Percentiles rank a stretch among this genome's conserved stretches.
These are phyloP conservation scores for Penicillium steckii DNA, from an alignment of 495 filamentous ascomycete genomes.

Conservation along the genomic window DNA sequence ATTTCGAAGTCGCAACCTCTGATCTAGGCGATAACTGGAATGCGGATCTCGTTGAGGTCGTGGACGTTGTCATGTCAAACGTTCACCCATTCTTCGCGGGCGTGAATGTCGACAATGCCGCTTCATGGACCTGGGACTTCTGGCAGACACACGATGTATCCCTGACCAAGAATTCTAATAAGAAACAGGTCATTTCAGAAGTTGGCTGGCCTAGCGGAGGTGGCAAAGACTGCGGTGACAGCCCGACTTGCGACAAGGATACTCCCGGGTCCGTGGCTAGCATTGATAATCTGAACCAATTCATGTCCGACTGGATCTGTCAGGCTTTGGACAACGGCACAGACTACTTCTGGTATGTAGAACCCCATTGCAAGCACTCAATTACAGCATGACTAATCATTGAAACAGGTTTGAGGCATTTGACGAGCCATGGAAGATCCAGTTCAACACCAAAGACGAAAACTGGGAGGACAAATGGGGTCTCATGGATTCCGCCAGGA, in stretches of 20 bases:
- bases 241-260: slow-evolving; percentile 48
- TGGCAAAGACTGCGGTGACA: slow-evolving; percentile 72
- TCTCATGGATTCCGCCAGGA: slow-evolving; percentile 81
- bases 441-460: slow-evolving; percentile 64
- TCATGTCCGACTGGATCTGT: slow-evolving; percentile 87
- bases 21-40: slow-evolving; percentile 93
- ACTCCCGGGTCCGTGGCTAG: slow-evolving; percentile 70
- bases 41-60: slow-evolving; percentile 56
- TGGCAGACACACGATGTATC: slow-evolving; percentile 66
- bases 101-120: slow-evolving; percentile 62
- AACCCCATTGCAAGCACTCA: not conserved
- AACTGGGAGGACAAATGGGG: slow-evolving; percentile 98
- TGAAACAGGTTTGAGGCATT: slow-evolving; percentile 77
- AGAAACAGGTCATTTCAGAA: slow-evolving; percentile 76
- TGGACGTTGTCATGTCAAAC: slow-evolving; percentile 94
- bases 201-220: slow-evolving; percentile 90
- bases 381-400: not conserved
- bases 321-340: slow-evolving; percentile 74
- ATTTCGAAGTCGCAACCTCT: slow-evolving; percentile 79
- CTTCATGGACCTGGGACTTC: slow-evolving; percentile 82
- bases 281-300: slow-evolving; percentile 77
- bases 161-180: slow-evolving; percentile 54
- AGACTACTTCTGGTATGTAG: slow-evolving; percentile 83
- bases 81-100: slow-evolving; percentile 97
- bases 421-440: slow-evolving; percentile 91